Evolutionary conservation across 192 early-diverging fungal species (phyloP).

Genomic region (Mortierella claussenii): DNA sequence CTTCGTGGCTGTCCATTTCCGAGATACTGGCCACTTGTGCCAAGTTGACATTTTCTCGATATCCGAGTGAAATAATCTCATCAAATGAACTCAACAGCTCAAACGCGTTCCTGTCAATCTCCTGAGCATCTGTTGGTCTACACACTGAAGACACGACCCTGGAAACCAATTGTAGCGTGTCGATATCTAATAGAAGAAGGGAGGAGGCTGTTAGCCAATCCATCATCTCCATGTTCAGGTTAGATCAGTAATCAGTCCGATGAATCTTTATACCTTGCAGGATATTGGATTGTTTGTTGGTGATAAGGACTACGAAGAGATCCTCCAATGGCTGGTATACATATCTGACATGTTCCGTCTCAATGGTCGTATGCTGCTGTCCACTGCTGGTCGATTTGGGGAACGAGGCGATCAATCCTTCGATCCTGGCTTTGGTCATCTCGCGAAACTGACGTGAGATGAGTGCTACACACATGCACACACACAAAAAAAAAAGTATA

Average conservation of each 20-base stretch:
- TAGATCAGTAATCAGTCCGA: too few species aligned
- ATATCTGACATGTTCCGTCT: slow-evolving; percentile 96
- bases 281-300: slow-evolving; percentile 96
- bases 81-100: slow-evolving; percentile 95
- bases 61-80: slow-evolving; percentile 92
- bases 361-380: slow-evolving; percentile 97
- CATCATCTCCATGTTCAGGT: too few species aligned
- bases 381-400: slow-evolving; percentile 92
- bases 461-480: slow-evolving; percentile 61
- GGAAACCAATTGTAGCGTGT: slow-evolving; percentile 93
- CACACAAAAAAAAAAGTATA: background rate
- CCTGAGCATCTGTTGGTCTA: slow-evolving; percentile 84
- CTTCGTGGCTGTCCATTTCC: slow-evolving; percentile 99
- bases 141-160: slow-evolving; percentile 93
- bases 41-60: slow-evolving; percentile 91
- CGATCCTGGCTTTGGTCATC: slow-evolving; percentile 95
- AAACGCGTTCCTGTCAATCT: slow-evolving; percentile 87
- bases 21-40: slow-evolving; percentile 91
- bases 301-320: slow-evolving; percentile 95
- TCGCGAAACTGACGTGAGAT: slow-evolving; percentile 97
- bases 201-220: too few species aligned
- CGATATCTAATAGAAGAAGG: slow-evolving; percentile 87
- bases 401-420: slow-evolving; percentile 95
- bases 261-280: slow-evolving; percentile 87
- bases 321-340: slow-evolving; percentile 99